Conservation (phyloP, 2,329 filamentous ascomycete genomes). For the Penicillium sclerotiorum region DNA sequence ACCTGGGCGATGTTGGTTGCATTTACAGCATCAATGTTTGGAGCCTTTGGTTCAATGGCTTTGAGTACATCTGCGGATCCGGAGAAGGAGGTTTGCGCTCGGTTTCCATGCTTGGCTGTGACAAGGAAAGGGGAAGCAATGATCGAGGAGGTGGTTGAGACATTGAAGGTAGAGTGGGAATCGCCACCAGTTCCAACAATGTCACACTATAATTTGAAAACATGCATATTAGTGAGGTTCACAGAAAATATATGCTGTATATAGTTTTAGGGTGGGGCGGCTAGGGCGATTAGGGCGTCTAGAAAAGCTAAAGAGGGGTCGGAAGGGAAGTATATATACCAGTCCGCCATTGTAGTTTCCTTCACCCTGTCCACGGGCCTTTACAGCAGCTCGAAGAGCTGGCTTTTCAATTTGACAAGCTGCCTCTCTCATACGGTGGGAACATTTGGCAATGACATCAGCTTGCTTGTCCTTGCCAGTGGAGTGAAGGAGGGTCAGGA, state of each 20-base stretch:
- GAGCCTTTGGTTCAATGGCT: conserved; percentile 70
- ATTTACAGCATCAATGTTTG: conserved; percentile 72
- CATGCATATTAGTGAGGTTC: too few relatives aligned
- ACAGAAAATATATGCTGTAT: too few relatives aligned
- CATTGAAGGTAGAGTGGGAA: conserved; percentile 97
- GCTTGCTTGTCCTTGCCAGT: conserved; percentile 81
- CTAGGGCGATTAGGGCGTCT: too few relatives aligned
- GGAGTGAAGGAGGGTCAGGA: conserved; percentile 90
- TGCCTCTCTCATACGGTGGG: conserved; percentile 78
- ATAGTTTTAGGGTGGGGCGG: too few relatives aligned
- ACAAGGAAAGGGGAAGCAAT: conserved; percentile 82
- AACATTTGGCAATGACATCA: conserved; percentile 84
- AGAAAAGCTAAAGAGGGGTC: too few relatives aligned
- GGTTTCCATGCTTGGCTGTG: conserved; percentile 94
- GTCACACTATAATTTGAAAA: conserved; percentile 72
- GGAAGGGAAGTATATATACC: conserved; percentile 50
- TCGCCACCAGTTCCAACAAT: conserved; percentile 98
- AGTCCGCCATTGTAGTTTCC: conserved; percentile 81
- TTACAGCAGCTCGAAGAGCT: conserved; percentile 63
- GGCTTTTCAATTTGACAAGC: conserved; percentile 71
- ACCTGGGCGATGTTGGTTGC: conserved; percentile 71
- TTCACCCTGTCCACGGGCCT: conserved; percentile 62
- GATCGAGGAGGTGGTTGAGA: conserved; percentile 93
- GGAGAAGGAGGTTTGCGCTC: conserved; percentile 91
- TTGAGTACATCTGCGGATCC: conserved; percentile 91